Conservation (phyloP, 1,284 basidiomycete genomes). For the Trichosporon sp. region DNA sequence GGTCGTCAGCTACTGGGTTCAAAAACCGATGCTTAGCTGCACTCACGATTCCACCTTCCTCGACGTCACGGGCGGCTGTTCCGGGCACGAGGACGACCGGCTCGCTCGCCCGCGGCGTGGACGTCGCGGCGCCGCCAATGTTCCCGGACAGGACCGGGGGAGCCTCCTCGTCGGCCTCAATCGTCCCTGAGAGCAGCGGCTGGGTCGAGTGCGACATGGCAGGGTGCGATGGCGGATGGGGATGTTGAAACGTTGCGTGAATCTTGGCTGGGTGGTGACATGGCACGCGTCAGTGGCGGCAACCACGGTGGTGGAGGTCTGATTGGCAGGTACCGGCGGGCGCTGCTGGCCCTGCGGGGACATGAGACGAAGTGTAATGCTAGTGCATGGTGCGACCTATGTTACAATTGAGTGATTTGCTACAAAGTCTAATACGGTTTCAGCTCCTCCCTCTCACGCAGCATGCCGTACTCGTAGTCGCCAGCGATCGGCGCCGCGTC, state of each 20-base stretch:
- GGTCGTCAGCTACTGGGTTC: not conserved
- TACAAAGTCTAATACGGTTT: conserved; percentile 36
- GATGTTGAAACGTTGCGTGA: not conserved
- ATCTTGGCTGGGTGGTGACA: not conserved
- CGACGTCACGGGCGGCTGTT: conserved; percentile 30
- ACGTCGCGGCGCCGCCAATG: conserved; percentile 32
- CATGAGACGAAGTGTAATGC: not conserved
- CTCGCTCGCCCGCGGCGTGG: conserved; percentile 11
- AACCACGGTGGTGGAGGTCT: not conserved
- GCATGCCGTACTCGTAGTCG: conserved; percentile 40
- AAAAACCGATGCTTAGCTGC: too few relatives aligned
- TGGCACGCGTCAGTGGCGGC: conserved; percentile 3
- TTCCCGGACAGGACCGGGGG: conserved; percentile 35
- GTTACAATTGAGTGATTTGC: not conserved
- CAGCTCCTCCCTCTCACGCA: conserved; percentile 34
- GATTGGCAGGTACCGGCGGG: not conserved
- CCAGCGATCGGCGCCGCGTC: conserved; percentile 16
- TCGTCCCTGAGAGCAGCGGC: conserved; percentile 48
- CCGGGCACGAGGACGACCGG: conserved; percentile 46
- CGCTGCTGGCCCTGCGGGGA: not conserved
- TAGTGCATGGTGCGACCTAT: not conserved
- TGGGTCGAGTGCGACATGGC: conserved; percentile 22
- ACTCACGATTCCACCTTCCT: conserved; percentile 48
- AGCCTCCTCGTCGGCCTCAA: conserved; percentile 48
- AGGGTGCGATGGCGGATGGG: conserved; percentile 22